Base-by-base conservation (phyloP, 495 filamentous ascomycete species). In the Xylaria sp. region DNA sequence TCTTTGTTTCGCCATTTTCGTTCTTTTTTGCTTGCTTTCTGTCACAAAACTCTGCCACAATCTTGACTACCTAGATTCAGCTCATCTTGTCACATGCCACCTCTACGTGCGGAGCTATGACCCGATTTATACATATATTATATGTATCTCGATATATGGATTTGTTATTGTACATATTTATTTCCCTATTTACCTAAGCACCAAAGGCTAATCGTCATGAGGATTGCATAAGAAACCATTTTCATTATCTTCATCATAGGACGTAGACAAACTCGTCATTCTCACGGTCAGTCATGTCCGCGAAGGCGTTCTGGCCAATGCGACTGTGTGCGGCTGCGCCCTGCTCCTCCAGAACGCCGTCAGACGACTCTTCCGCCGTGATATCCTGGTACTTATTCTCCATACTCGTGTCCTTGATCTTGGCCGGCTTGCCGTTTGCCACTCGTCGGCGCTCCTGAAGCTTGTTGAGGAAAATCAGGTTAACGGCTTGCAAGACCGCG, bases 201-300 rank as follows among this genome's bases (percentile, higher is more conserved):
- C 9, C 0, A 11, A 26, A 52, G 48, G 29, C 29, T 58, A 58
- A 35, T 57, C 26, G 19, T 57, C 29, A 33, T n/a, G 1, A 57
- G 31, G 5, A 35, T n/a, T n/a, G 26, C 19, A 24, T 19, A 19
- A 24, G 19, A 35, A 58, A 67, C 4, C 11, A 5, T 19, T 26
- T 41, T 31, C 31, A 35, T 29, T 6, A 24, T 41, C 9, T 29
- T 11, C n/a, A 21, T 67, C 52, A 90, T 72, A 90, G 89, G 67
- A 91, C 86, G 82, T 90, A 90, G 8, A 90, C 84, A 81, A 91
- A 90, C 79, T 91, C 89, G 72, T 91, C 88, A 74, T 92, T 91
- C 80, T 89, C 78, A 40, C 87, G 76, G 74, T 91, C 89, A 33
- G 88, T 91, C 76, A 90, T 67, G 79, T 90, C 90, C 14, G 67